These are phyloP conservation scores for Tetragonia tetragonoides DNA, from an alignment of 148 eudicot species.

Conservation along the genomic window DNA sequence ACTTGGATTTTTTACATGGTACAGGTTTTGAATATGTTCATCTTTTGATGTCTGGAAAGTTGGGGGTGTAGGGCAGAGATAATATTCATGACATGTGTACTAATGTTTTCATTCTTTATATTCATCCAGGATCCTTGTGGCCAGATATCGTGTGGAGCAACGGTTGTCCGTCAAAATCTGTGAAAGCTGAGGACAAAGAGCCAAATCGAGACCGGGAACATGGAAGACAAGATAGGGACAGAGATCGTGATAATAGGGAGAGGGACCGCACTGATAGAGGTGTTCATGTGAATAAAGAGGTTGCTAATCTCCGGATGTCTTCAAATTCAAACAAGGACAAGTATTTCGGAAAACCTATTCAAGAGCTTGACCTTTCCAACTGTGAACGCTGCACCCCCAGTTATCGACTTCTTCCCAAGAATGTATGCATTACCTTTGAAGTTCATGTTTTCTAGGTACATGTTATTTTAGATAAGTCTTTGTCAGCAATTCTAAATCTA, in stretches of 20 bases:
- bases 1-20: neutral
- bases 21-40: neutral
- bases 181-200: conserved; percentile 67
- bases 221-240: conserved; percentile 52
- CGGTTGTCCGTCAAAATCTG: conserved; percentile 45
- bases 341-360: conserved; percentile 62
- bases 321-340: conserved; percentile 47
- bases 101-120: neutral
- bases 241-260: conserved; percentile 56
- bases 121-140: conserved; percentile 32
- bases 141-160: conserved; percentile 79
- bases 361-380: conserved; percentile 90
- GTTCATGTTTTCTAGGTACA: neutral
- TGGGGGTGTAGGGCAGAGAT: neutral
- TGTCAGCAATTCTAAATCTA: conserved; percentile 11
- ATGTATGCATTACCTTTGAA: conserved; percentile 43
- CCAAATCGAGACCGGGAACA: conserved; percentile 60
- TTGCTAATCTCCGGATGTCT: conserved; percentile 48
- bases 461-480: conserved; percentile 5
- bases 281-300: conserved; percentile 44
- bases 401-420: conserved; percentile 95
- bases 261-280: conserved; percentile 58
- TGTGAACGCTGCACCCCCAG: conserved; percentile 94
- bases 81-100: conserved; percentile 4
- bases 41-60: neutral